A percentile compares a stretch with the other conserved stretches of the same genome.
Conservation (phyloP, 108 stramenopile species). For the Skeletonema grethae region DNA sequence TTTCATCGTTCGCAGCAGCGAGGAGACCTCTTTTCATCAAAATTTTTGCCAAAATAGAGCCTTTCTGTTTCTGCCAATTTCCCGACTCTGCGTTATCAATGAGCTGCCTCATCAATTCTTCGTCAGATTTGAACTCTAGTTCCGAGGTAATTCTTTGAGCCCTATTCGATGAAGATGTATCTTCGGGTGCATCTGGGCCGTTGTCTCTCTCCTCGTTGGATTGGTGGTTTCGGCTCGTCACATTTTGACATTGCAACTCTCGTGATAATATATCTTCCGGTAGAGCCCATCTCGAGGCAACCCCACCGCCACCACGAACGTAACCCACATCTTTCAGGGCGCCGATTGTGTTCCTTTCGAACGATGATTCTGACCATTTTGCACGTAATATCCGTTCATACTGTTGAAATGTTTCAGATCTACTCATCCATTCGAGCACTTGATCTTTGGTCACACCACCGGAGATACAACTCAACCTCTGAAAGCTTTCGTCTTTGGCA, state of each 20-base stretch:
- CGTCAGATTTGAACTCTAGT: neutral
- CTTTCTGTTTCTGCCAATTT: neutral
- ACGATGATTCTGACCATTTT: neutral
- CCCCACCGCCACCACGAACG: too few species aligned
- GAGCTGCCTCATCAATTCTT: neutral
- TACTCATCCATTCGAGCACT: neutral
- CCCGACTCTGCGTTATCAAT: neutral
- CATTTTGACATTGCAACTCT: neutral
- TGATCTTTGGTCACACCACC: neutral
- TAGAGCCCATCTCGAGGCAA: neutral
- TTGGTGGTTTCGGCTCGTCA: neutral
- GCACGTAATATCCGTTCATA: neutral
- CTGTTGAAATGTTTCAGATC: neutral
- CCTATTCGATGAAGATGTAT: neutral
- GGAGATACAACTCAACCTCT: neutral
- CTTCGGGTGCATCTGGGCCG: constrained; percentile 29
- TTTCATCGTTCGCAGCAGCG: neutral
- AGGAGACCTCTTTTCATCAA: neutral
- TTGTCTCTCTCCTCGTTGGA: constrained; percentile 11
- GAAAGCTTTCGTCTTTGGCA: neutral
- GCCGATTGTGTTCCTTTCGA: neutral
- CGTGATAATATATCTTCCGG: neutral
- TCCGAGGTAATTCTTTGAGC: neutral
- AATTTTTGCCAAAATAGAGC: neutral
- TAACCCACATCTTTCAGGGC: neutral